Evolutionary conservation across 805 yeast species (phyloP).

Genomic region (Saccharomycopsis synnaedendra): DNA sequence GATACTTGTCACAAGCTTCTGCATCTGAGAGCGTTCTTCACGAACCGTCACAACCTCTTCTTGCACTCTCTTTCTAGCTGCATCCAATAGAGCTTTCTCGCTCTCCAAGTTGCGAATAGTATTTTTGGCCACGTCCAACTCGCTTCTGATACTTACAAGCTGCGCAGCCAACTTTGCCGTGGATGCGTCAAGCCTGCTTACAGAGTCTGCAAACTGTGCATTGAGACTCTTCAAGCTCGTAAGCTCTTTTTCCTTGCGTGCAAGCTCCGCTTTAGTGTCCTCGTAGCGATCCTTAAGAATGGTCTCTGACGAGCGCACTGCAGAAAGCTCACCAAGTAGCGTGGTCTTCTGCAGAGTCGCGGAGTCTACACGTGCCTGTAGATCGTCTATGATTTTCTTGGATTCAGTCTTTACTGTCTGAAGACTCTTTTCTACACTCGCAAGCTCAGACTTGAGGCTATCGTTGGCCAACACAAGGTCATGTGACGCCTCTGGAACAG

Average conservation of each 20-base stretch:
- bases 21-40: conserved; percentile 49
- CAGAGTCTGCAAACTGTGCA: conserved; percentile 29
- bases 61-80: conserved; percentile 38
- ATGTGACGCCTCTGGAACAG: no score
- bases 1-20: conserved; percentile 43
- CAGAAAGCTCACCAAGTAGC: conserved; percentile 37
- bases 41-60: conserved; percentile 40
- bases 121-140: conserved; percentile 31
- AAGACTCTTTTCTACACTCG: conserved; percentile 21
- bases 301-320: conserved; percentile 41
- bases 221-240: conserved; percentile 31
- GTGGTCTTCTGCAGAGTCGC: conserved; percentile 34
- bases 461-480: background rate
- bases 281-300: conserved; percentile 42
- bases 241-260: conserved; percentile 33
- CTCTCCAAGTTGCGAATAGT: conserved; percentile 38
- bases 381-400: conserved; percentile 34
- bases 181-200: conserved; percentile 36
- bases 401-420: conserved; percentile 22
- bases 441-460: conserved; percentile 15
- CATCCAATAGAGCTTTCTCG: conserved; percentile 41
- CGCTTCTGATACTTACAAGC: conserved; percentile 39
- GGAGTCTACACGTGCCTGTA: conserved; percentile 34
- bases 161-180: conserved; percentile 42
- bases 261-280: conserved; percentile 28